Base-by-base conservation (phyloP, 345 rosid genomes). In the Streptanthus diversifolius region DNA sequence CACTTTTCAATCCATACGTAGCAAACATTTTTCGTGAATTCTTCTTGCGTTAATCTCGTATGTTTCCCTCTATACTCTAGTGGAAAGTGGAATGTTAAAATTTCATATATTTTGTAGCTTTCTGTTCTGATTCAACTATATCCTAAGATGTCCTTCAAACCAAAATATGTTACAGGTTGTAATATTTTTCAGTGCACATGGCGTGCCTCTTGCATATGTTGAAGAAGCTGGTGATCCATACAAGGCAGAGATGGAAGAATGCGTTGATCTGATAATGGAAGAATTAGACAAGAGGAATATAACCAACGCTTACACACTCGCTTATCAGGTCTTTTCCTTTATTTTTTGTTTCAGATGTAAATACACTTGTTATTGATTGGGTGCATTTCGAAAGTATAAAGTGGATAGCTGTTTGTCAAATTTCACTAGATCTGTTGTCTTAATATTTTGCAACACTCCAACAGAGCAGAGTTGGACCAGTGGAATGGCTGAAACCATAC, bases 391-490 rank as follows among this genome's bases (percentile, higher is more conserved):
- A 27, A 63, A 44, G 30, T 7, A 17, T 37, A 53, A 17, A 10
- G 32, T 35, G 1, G 14, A 2, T 11, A 19, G 17, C 5, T 40
- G 57, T 24, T 24, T 52, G 11, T 53, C 35, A 68, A 24, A 52
- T 36, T 13, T 53, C n/a, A 21, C 32, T 11, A n/a, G n/a, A 5
- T 51, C 9, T 58, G 39, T 21, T 37, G 33, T 68, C 43, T 61
- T 17, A 12, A 9, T 66, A 5, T n/a, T n/a, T 37, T 18, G 63
- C 56, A 56, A 70, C 76, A 45, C 66, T 80, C 51, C 62, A 79
- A 74, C 96, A 91, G 99, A 95, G 97, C 83, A 86, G 99, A 85
- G 99, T 95, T 61, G 99, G 99, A 68, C 99, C 99, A 3, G 97
- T 95, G 82, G 99, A 95, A 75, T 95, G 99, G 97, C 74, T 95